Conservation (phyloP, 148 eudicot genomes). For the Fallopia convolvulus region DNA sequence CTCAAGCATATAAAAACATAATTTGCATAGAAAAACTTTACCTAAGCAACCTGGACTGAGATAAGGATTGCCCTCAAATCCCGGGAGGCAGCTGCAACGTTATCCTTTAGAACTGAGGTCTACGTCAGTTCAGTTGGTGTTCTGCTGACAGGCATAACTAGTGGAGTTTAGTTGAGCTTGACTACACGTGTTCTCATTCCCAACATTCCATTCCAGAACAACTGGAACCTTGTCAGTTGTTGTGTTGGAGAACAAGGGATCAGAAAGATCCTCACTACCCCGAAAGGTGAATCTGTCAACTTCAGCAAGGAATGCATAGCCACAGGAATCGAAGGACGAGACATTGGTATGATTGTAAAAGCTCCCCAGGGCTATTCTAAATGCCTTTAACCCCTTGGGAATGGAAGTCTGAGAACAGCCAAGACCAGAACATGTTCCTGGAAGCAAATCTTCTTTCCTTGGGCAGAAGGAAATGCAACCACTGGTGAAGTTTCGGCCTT, state of each 20-base stretch:
- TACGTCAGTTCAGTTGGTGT: constrained; percentile 23
- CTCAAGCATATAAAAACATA: not conserved
- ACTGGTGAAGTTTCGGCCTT: not conserved
- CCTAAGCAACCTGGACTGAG: constrained; percentile 32
- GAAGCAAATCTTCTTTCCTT: not conserved
- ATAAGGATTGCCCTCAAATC: constrained; percentile 47
- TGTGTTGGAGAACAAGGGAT: not conserved
- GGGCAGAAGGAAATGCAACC: constrained; percentile 18
- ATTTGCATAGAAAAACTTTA: not conserved
- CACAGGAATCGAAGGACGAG: not conserved
- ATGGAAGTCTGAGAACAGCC: constrained; percentile 16
- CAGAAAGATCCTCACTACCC: constrained; percentile 12
- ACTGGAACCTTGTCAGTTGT: constrained; percentile 9
- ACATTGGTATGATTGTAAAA: not conserved
- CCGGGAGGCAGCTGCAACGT: constrained; percentile 27
- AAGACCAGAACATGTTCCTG: constrained; percentile 15
- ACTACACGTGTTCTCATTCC: constrained; percentile 17
- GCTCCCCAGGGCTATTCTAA: not conserved
- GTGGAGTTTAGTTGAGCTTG: constrained; percentile 18
- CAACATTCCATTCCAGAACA: constrained; percentile 20
- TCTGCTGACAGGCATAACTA: constrained; percentile 26
- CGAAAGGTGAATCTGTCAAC: constrained; percentile 10
- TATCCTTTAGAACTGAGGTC: constrained; percentile 28
- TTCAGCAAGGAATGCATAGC: constrained; percentile 20
- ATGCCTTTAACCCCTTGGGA: constrained; percentile 11